phyloP scores from a whole-genome alignment of 768 basidiomycete genomes.

The Naganishia vaughanmartiniae region DNA sequence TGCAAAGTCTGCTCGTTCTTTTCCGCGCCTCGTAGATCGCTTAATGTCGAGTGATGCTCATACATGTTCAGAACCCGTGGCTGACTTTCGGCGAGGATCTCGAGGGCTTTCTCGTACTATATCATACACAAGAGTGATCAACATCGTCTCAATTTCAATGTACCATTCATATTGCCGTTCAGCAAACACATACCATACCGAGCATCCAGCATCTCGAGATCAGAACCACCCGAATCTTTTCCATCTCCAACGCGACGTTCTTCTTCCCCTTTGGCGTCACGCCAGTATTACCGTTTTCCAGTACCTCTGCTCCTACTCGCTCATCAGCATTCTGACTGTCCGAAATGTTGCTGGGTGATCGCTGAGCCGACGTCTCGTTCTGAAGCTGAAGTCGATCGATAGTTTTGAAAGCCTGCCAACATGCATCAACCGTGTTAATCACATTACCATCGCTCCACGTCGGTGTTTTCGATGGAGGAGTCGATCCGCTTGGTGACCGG shows the following conservation, averaged over 20 bases:
- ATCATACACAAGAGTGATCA: background rate
- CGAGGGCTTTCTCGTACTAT: slow-evolving; percentile 12
- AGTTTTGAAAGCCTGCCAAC: slow-evolving; percentile 17
- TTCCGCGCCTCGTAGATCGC: background rate
- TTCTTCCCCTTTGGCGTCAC: background rate
- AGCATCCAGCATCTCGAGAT: slow-evolving; percentile 23
- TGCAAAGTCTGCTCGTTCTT: background rate
- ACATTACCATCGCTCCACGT: slow-evolving; percentile 4
- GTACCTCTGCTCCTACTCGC: background rate
- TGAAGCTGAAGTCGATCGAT: slow-evolving; percentile 11
- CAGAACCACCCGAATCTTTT: slow-evolving; percentile 9
- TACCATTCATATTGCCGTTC: background rate
- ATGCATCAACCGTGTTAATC: slow-evolving; percentile 1
- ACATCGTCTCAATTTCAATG: background rate
- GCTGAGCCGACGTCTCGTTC: background rate
- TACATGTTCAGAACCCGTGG: background rate
- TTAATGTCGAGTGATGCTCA: background rate
- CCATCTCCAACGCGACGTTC: background rate
- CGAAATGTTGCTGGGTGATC: background rate
- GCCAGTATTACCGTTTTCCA: background rate
- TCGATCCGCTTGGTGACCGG: background rate
- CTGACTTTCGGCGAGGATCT: slow-evolving; percentile 7
- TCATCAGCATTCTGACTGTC: background rate
- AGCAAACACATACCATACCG: background rate
- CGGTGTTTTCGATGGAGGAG: background rate